phyloP scores from a whole-genome alignment of 257 asterid species.

The Solanum appendiculatum region DNA sequence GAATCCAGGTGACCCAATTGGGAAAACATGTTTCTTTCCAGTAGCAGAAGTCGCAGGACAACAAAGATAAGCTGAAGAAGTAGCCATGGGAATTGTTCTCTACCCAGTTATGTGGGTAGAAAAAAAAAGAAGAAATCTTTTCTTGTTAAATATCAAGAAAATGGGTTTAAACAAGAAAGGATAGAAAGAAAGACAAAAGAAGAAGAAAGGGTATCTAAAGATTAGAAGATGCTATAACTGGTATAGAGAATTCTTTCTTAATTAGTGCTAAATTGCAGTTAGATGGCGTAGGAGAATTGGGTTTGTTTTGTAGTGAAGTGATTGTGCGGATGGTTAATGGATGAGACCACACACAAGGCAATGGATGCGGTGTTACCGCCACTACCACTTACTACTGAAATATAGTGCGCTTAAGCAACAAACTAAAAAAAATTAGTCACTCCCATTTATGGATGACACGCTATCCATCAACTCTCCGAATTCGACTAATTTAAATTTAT shows the following conservation, averaged over 20 bases:
- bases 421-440: background rate
- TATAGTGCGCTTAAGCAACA: background rate
- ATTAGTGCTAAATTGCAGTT: background rate
- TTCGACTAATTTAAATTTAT: too few relatives aligned
- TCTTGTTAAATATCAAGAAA: background rate
- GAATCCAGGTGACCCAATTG: constrained; percentile 19
- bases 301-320: background rate
- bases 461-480: too few relatives aligned
- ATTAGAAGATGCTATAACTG: constrained; percentile 12
- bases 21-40: constrained; percentile 20
- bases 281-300: background rate
- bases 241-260: background rate
- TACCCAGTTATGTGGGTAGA: background rate
- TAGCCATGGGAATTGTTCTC: constrained; percentile 23
- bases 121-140: background rate
- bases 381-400: constrained; percentile 3
- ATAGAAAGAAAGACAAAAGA: background rate
- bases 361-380: background rate
- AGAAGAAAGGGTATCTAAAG: constrained; percentile 14
- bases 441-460: background rate
- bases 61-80: constrained; percentile 45
- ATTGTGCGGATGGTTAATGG: background rate
- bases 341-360: background rate
- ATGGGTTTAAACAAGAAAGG: background rate
- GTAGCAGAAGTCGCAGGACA: constrained; percentile 34